These are phyloP conservation scores for Nitzschia inconspicua DNA, from an alignment of 108 stramenopile genomes.

Conservation along the genomic window DNA sequence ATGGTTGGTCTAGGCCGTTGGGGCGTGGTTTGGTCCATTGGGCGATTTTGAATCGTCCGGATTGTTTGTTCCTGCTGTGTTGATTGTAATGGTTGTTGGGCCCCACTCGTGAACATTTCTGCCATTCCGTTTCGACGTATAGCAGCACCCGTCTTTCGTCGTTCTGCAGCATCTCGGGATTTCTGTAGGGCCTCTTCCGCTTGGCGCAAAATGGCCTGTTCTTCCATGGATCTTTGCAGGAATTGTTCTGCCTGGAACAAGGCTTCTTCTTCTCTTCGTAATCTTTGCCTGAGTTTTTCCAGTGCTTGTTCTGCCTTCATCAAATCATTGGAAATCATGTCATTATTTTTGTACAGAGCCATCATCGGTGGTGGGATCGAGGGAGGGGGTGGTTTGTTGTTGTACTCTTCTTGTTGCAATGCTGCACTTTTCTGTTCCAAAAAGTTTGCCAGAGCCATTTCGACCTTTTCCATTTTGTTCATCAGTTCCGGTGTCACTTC, in stretches of 20 bases:
- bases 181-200: constrained; percentile 22
- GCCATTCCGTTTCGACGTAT: constrained; percentile 5
- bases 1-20: background rate
- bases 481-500: constrained; percentile 14
- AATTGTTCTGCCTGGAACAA: background rate
- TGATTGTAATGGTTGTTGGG: background rate
- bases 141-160: constrained; percentile 11
- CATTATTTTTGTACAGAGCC: background rate
- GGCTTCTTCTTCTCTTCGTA: constrained; percentile 9
- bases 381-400: constrained; percentile 3
- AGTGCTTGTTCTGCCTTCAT: constrained; percentile 7
- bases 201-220: constrained; percentile 6
- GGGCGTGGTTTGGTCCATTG: background rate
- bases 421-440: background rate
- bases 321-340: background rate
- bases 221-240: background rate
- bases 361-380: constrained; percentile 6
- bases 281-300: constrained; percentile 3
- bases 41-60: background rate
- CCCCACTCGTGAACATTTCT: background rate
- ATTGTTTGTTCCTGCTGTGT: constrained; percentile 1
- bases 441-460: constrained; percentile 10
- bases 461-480: constrained; percentile 18
- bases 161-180: constrained; percentile 26
- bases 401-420: background rate